Evolutionary conservation across 148 eudicot genomes (phyloP).

Genomic region (Rhododendron mucronatum): DNA sequence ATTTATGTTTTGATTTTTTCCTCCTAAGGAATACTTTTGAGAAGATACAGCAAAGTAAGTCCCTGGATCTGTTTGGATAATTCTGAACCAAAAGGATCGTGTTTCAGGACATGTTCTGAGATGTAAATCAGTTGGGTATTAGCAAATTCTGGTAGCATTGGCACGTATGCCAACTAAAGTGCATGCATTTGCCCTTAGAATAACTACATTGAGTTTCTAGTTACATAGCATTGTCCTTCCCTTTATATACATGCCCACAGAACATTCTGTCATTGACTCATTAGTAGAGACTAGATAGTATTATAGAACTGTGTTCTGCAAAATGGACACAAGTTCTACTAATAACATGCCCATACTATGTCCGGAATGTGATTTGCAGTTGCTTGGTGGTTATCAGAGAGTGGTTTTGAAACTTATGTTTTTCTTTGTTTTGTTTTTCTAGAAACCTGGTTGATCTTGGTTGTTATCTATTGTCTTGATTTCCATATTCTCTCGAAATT

Average conservation of each 20-base stretch:
- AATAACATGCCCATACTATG: background rate
- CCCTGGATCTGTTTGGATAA: background rate
- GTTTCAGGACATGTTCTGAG: background rate
- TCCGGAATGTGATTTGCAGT: background rate
- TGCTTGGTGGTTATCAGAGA: background rate
- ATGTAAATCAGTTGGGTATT: background rate
- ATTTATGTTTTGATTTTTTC: background rate
- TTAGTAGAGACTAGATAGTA: too few relatives aligned
- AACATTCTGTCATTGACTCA: background rate
- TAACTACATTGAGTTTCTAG: background rate
- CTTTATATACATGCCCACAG: background rate
- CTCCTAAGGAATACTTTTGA: background rate
- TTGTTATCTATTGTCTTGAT: background rate
- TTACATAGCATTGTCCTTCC: background rate
- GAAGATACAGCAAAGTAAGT: background rate
- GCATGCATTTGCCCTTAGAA: background rate
- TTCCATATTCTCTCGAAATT: background rate
- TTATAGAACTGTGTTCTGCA: background rate
- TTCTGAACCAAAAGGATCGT: background rate
- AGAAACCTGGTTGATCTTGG: background rate
- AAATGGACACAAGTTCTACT: background rate
- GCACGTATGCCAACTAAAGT: background rate
- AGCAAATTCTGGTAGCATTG: background rate
- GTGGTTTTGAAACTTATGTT: background rate
- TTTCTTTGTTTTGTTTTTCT: too few relatives aligned